phyloP scores from a whole-genome alignment of 2,329 filamentous ascomycete species.

The Tolypocladium guangdongense region DNA sequence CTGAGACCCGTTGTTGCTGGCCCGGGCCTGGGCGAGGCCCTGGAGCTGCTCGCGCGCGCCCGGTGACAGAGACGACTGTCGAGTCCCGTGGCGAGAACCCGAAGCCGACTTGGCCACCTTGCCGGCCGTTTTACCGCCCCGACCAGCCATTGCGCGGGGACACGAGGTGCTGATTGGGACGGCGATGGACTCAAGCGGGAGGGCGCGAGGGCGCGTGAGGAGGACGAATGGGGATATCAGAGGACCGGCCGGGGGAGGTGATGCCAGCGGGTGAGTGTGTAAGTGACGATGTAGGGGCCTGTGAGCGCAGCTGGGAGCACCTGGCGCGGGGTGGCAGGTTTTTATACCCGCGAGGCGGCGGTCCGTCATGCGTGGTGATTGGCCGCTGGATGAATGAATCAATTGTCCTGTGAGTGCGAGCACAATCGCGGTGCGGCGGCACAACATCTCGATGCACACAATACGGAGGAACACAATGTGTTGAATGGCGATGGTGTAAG shows the following conservation, averaged over 20 bases:
- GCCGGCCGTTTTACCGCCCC: neutral
- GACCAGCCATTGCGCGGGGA: neutral
- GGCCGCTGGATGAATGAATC: neutral
- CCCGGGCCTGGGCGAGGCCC: neutral
- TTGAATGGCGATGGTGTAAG: neutral
- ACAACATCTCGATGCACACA: neutral
- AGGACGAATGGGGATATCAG: neutral
- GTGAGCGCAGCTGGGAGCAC: slow-evolving; percentile 11
- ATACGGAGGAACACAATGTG: neutral
- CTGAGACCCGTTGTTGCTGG: neutral
- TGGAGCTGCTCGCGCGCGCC: neutral
- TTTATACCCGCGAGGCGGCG: neutral
- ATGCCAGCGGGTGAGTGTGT: neutral
- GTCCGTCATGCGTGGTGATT: neutral
- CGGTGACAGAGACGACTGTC: neutral
- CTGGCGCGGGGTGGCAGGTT: slow-evolving; percentile 4
- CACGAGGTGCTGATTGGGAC: neutral
- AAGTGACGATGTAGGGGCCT: neutral
- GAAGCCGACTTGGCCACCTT: neutral
- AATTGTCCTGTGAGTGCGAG: neutral
- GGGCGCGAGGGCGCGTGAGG: neutral
- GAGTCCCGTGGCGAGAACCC: neutral
- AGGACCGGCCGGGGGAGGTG: neutral
- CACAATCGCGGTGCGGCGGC: neutral
- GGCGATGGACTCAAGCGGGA: neutral